Evolutionary conservation across 768 basidiomycete species (phyloP).

Genomic region (Tephrocybe sp.): DNA sequence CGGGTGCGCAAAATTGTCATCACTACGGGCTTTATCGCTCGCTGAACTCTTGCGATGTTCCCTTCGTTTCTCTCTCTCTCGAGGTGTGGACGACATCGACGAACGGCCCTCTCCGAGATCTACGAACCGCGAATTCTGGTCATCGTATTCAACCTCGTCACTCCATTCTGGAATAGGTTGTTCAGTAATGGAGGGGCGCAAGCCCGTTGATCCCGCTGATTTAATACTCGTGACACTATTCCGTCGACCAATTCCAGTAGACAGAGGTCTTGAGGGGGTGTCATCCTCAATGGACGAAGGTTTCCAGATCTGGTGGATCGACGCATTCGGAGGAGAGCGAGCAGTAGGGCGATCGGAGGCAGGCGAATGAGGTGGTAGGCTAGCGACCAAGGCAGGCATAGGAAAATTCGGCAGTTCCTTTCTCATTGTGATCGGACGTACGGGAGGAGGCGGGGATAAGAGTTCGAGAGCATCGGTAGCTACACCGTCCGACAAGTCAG

Average conservation of each 20-base stretch:
- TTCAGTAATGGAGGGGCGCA: constrained; percentile 38
- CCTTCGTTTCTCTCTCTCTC: constrained; percentile 19
- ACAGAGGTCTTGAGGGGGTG: constrained; percentile 36
- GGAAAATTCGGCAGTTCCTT: constrained; percentile 16
- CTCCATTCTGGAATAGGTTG: constrained; percentile 37
- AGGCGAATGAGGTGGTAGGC: constrained; percentile 16
- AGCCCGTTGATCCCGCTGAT: constrained; percentile 39
- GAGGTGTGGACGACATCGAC: constrained; percentile 10
- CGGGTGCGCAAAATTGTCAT: constrained; percentile 9
- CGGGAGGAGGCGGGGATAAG: constrained; percentile 15
- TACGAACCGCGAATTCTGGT: constrained; percentile 1
- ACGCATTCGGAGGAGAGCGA: constrained; percentile 26
- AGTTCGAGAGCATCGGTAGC: constrained; percentile 22
- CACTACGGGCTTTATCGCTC: constrained; percentile 15
- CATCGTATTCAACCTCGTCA: constrained; percentile 18
- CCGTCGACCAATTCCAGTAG: constrained; percentile 36
- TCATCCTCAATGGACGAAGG: constrained; percentile 47
- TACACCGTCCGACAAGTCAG: constrained; percentile 3
- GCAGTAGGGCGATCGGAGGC: constrained; percentile 31
- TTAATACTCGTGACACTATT: constrained; percentile 49
- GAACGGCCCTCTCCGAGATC: constrained; percentile 11
- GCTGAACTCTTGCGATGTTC: constrained; percentile 20
- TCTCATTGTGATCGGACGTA: constrained; percentile 15
- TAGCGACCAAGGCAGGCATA: too few species aligned
- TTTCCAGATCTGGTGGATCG: constrained; percentile 47